Evolutionary conservation across 345 rosid genomes (phyloP).

Genomic region (Eucalyptus curtisii): DNA sequence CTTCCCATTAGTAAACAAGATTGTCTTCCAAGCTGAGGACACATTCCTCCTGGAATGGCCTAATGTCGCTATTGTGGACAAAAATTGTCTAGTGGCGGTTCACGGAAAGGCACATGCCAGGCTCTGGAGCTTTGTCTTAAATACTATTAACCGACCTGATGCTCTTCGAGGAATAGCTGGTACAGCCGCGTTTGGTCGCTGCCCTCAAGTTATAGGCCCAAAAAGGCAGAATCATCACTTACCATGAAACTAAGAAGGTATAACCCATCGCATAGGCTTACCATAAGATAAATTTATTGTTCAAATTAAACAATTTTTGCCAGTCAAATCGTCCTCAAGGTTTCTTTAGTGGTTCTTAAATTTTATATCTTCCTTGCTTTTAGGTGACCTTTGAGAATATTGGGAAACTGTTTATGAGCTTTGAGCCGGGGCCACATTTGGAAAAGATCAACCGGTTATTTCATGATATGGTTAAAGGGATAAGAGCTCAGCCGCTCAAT

Average conservation of each 20-base stretch:
- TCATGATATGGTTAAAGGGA: slow-evolving; percentile 5
- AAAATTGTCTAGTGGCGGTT: too few relatives aligned
- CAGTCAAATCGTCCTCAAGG: not conserved
- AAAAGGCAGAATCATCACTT: slow-evolving; percentile 2
- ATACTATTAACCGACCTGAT: slow-evolving; percentile 13
- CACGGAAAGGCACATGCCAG: not conserved
- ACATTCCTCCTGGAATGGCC: slow-evolving; percentile 16
- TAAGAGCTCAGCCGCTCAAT: slow-evolving; percentile 22
- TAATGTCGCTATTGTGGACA: not conserved
- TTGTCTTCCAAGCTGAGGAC: slow-evolving; percentile 1
- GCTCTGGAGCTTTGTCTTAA: slow-evolving; percentile 6
- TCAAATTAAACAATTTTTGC: not conserved
- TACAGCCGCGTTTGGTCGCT: slow-evolving; percentile 12
- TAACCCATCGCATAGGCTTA: not conserved
- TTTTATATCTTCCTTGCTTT: not conserved
- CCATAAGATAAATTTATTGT: not conserved
- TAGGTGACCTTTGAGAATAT: slow-evolving; percentile 23
- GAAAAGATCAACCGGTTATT: slow-evolving; percentile 1
- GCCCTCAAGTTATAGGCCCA: slow-evolving; percentile 25
- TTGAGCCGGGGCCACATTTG: slow-evolving; percentile 19
- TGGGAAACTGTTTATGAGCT: slow-evolving; percentile 15
- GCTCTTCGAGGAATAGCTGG: slow-evolving; percentile 15
- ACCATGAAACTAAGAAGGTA: slow-evolving; percentile 8
- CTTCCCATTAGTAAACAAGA: slow-evolving; percentile 11
- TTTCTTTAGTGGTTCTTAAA: not conserved